Evolutionary conservation across 495 filamentous ascomycete genomes (phyloP), one percentile per base, ranked within the genome.

Genomic region (Hypoxylon intermedium): DNA sequence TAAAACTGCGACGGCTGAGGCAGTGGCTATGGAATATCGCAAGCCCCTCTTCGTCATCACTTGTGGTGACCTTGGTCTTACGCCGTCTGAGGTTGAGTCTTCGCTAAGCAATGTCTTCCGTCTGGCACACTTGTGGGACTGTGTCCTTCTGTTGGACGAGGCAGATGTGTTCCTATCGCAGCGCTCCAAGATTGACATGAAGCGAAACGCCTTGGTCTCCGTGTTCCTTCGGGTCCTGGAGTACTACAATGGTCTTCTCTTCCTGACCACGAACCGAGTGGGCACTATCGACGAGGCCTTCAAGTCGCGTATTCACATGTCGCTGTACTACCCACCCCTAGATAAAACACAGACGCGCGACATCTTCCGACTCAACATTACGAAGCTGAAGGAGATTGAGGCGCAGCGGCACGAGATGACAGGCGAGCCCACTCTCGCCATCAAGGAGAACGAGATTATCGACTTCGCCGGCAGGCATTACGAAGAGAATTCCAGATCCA

Each of bases 311-410:
- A 81, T 82, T 49, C 77, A 81, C 55, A 54, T 79, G 33, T 67
- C 65, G 23, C 66, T 81, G 7, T 68, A 75, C 60, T 76, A 77
- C 65, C 87, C 84, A 23, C 88, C 91, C 26, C 80, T 96, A 26
- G 83, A 81, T 6, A 71, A 79, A 38, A 84, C 85, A 65, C 92
- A 92, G 41, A 90, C 88, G 73, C 84, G 84, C 48, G 85, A 82
- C 55, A 87, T 96, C 30, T 96, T 92, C 89, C 87, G 84, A 73
- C 84, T 89, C 75, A 93, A 95, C 66, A 73, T 84, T 30, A 82
- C 85, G 48, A 63, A 65, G 63, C 68, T 75, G 36, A 54, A 72
- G 69, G 80, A 80, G 13, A 81, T 83, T 63, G 85, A 88, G 61
- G 79, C 81, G 1, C 73, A 87, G 26, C 48, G 60, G 2, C 54